Evolutionary conservation across 495 filamentous ascomycete species (phyloP).

Genomic region (Trichoderma asperelloides): DNA sequence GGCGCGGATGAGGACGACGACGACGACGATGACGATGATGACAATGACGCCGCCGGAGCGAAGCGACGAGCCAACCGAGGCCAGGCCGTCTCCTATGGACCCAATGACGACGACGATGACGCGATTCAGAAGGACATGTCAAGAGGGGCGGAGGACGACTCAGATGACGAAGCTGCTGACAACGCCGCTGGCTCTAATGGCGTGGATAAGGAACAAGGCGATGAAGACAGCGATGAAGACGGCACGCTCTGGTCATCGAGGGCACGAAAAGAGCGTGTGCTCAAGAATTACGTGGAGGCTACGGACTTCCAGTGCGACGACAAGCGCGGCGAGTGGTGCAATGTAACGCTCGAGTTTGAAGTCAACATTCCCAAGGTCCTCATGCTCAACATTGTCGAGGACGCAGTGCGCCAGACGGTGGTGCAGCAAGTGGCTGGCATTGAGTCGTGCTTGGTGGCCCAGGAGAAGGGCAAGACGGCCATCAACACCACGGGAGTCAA

Average conservation of each 20-base stretch:
- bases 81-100: slow-evolving; percentile 82
- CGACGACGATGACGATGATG: slow-evolving; percentile 63
- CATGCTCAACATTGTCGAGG: slow-evolving; percentile 81
- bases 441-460: slow-evolving; percentile 57
- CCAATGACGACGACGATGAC: slow-evolving; percentile 85
- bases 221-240: slow-evolving; percentile 25
- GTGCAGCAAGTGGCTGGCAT: slow-evolving; percentile 81
- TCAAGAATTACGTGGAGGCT: slow-evolving; percentile 51
- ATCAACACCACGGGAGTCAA: slow-evolving; percentile 79
- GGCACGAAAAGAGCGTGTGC: slow-evolving; percentile 47
- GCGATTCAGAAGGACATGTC: slow-evolving; percentile 51
- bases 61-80: slow-evolving; percentile 63
- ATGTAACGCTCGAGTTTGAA: slow-evolving; percentile 77
- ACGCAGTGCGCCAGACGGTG: slow-evolving; percentile 61
- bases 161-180: slow-evolving; percentile 49
- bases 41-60: slow-evolving; percentile 75
- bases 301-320: slow-evolving; percentile 74
- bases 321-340: slow-evolving; percentile 59
- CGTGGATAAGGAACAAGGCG: slow-evolving; percentile 33
- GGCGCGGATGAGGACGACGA: slow-evolving; percentile 50
- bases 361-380: slow-evolving; percentile 79
- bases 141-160: slow-evolving; percentile 43
- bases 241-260: slow-evolving; percentile 47
- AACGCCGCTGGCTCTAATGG: slow-evolving; percentile 37
- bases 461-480: slow-evolving; percentile 44